Evolutionary conservation across 371 early-diverging fungal species (phyloP), one percentile per base, ranked within the genome.

Genomic region (Saksenaea oblongispora): DNA sequence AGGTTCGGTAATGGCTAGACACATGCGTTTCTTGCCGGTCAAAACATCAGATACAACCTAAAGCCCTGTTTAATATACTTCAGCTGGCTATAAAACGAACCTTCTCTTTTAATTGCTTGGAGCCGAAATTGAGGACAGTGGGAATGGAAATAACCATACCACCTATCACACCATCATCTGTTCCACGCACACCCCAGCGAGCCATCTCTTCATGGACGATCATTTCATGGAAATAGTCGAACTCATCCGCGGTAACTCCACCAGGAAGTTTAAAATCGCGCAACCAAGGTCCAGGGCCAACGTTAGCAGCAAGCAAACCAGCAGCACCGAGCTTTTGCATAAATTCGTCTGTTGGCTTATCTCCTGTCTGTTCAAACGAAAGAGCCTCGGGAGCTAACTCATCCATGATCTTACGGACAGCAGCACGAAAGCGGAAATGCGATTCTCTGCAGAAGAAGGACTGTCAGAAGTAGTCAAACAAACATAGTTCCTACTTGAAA

Each of bases 181-280:
- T 61, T 56, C 78, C 83, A 54, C 69, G 78, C 14, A 73, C 65
- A 41, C 69, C 76, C 68, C 70, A 72, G 35, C 95, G 91, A 54
- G 88, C 83, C 34, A 91, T 71, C 75, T 93, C 95, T 66, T 92
- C 93, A 66, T 83, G 78, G 39, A 91, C 76, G 59, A 94, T 86
- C 62, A 92, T 47, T 51, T 70, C 72, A 44, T 69, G 70, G 83
- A 94, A 94, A 34, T 81, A 73, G 69, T 93, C 91, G 62, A 78
- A 91, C 54, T 91, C 89, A 10, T 67, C 76, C 2, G 80, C 72
- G 1, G 63, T 60, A 14, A 89, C 67, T 47, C 74, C 81, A 10
- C 84, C 86, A 60, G 76, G 84, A 17, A 87, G 71, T n/a, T 66
- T 66, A 47, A 18, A 47, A 47, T 47, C 51, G 22, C 51, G 51